Evolutionary conservation across 1,284 basidiomycete genomes (phyloP).

Genomic region (Cutaneotrichosporon curvatum): DNA sequence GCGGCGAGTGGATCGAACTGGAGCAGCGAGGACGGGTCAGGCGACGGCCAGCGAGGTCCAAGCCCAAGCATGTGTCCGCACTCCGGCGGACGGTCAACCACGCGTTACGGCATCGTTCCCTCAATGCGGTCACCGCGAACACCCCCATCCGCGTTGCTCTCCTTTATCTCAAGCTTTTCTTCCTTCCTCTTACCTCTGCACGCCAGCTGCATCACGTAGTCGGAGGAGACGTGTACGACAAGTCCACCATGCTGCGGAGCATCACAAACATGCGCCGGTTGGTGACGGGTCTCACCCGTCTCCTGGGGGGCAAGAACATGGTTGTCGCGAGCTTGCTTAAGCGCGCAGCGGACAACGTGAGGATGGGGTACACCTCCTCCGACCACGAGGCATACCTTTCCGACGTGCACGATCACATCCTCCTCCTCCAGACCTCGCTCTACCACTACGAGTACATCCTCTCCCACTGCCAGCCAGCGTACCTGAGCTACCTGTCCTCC

Average conservation of each 20-base stretch:
- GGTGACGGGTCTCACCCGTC: constrained; percentile 70
- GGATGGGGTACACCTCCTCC: constrained; percentile 17
- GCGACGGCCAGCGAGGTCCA: neutral
- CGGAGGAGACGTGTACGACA: constrained; percentile 34
- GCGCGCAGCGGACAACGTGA: constrained; percentile 49
- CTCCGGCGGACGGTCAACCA: neutral
- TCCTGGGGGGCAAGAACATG: constrained; percentile 74
- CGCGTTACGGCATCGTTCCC: neutral
- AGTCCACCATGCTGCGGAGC: constrained; percentile 53
- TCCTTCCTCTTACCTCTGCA: constrained; percentile 26
- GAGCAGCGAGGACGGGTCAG: constrained; percentile 2
- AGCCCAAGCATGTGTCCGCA: too few species aligned
- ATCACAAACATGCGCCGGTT: constrained; percentile 76
- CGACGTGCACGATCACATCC: constrained; percentile 90
- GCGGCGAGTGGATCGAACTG: constrained; percentile 18
- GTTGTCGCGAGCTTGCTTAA: constrained; percentile 76
- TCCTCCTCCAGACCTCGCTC: constrained; percentile 76
- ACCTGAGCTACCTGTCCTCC: constrained; percentile 68
- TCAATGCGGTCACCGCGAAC: neutral
- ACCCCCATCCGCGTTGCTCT: constrained; percentile 1
- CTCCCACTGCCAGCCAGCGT: constrained; percentile 77
- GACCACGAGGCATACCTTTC: constrained; percentile 82
- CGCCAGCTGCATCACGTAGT: constrained; percentile 17
- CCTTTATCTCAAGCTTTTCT: constrained; percentile 34
- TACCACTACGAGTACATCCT: constrained; percentile 84